Base-by-base conservation (phyloP, 768 basidiomycete species). In the Kwoniella pini region DNA sequence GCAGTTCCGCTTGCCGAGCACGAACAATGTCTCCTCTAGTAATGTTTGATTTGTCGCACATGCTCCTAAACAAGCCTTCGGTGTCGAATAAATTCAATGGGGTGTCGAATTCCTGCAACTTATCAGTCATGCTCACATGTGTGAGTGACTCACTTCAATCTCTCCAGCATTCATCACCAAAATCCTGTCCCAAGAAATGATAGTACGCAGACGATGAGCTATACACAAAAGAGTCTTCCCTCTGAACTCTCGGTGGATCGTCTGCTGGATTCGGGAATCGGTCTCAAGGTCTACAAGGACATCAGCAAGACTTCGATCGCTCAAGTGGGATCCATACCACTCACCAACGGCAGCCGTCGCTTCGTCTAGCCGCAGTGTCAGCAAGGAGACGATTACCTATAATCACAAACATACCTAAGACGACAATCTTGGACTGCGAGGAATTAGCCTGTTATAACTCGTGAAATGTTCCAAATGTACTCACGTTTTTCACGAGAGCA, bases 151-250 rank as follows among this genome's bases (percentile, higher is more conserved):
- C 62, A 86, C 86, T 54, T 85, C 85, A 60, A 93, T 87, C 56
- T 81, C 79, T 0, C 92, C 91, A 0, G 85, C 85, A 72, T 91
- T 87, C 72, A 94, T 84, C 10, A 93, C 92, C 67, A 90, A 87
- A 31, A 95, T 89, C 24, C 89, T 83, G 76, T 97, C 90, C 72
- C 91, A 93, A 5, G 86, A 83, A 58, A 92, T 87, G 71, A 94
- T 91, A 1, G 92, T 94, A 26, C 87, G 84, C 56, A 94, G 79
- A 11, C 92, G 88, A 75, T 94, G 90, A 86, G 72, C 45, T 59
- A 93, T 92, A 75, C 89, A 91, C 4, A 93, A 78, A 44, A 93
- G 84, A 0, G 93, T 94, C 60, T 87, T 86, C 72, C 90, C 87
- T 45, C 82, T 78, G 80, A 95, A 96, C 80, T 94, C 90, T 54